Conservation (phyloP, 2,329 filamentous ascomycete genomes). For the Penicillium sp. region DNA sequence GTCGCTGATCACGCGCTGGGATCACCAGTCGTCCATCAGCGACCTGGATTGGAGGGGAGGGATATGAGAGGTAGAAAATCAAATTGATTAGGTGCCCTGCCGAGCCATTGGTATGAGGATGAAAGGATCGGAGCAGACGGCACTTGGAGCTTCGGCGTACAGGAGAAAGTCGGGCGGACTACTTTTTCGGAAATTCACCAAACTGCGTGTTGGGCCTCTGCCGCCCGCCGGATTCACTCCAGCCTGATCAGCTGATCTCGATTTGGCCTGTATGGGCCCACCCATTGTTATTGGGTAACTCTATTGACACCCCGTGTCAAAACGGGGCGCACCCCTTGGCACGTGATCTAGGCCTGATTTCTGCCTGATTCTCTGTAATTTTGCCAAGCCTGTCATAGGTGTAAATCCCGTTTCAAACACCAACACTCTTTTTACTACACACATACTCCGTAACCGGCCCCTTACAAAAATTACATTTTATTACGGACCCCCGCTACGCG, state of each 20-base stretch:
- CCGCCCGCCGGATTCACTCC: slow-evolving; percentile 16
- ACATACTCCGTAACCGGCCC: too few relatives aligned
- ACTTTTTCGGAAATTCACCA: slow-evolving; percentile 29
- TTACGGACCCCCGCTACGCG: too few relatives aligned
- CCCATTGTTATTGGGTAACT: background rate
- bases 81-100: background rate
- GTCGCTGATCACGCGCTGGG: slow-evolving; percentile 36
- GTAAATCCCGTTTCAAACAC: too few relatives aligned
- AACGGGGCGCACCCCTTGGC: too few relatives aligned
- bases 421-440: too few relatives aligned
- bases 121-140: background rate
- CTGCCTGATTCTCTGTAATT: too few relatives aligned
- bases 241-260: slow-evolving; percentile 20
- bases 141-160: slow-evolving; percentile 18
- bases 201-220: slow-evolving; percentile 23
- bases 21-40: slow-evolving; percentile 31
- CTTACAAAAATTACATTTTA: too few relatives aligned
- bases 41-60: slow-evolving; percentile 7
- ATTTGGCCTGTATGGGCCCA: slow-evolving; percentile 9
- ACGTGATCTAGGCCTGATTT: too few relatives aligned
- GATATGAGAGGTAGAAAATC: background rate
- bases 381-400: too few relatives aligned
- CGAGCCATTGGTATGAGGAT: background rate
- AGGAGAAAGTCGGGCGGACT: slow-evolving; percentile 25
- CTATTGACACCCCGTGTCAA: too few relatives aligned